These are phyloP conservation scores for Phytopythium vexans DNA, from an alignment of 352 stramenopile genomes.

Conservation along the genomic window DNA sequence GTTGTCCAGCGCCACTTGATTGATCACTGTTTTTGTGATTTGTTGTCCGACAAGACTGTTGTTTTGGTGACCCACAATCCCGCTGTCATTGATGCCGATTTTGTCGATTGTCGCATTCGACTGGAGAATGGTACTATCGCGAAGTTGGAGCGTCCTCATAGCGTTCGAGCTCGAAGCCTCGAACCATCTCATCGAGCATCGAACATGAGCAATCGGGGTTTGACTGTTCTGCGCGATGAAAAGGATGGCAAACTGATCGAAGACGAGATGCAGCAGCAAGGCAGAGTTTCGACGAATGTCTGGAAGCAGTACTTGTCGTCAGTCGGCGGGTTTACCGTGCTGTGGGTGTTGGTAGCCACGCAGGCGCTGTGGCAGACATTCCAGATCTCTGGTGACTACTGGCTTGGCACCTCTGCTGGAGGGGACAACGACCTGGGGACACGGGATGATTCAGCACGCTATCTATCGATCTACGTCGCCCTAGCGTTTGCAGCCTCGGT, in stretches of 20 bases:
- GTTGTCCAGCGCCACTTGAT: conserved; percentile 92
- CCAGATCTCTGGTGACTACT: conserved; percentile 27
- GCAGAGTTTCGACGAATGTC: conserved; percentile 28
- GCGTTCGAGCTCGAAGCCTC: too few species aligned
- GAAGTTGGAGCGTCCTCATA: too few species aligned
- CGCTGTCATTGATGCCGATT: conserved; percentile 41
- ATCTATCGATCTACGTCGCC: conserved; percentile 29
- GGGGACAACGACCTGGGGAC: conserved; percentile 18
- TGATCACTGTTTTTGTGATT: conserved; percentile 20
- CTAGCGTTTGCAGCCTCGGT: conserved; percentile 19
- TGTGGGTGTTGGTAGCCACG: conserved; percentile 6
- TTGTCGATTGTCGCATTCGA: conserved; percentile 21
- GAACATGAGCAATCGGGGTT: too few species aligned
- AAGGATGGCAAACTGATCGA: conserved; percentile 15
- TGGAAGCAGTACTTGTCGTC: conserved; percentile 35
- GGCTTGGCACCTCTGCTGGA: conserved; percentile 32
- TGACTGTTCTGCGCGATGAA: too few species aligned
- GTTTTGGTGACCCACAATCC: conserved; percentile 91
- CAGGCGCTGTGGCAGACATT: conserved; percentile 25
- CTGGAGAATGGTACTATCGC: conserved; percentile 28
- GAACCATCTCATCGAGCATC: conserved; percentile 9
- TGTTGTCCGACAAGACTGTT: conserved; percentile 50
- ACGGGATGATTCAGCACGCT: conserved; percentile 11
- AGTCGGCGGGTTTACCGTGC: conserved; percentile 25
- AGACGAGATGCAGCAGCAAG: conserved; percentile 33